phyloP scores from a whole-genome alignment of 441 rosid genomes.

The Bruguiera hainesii region DNA sequence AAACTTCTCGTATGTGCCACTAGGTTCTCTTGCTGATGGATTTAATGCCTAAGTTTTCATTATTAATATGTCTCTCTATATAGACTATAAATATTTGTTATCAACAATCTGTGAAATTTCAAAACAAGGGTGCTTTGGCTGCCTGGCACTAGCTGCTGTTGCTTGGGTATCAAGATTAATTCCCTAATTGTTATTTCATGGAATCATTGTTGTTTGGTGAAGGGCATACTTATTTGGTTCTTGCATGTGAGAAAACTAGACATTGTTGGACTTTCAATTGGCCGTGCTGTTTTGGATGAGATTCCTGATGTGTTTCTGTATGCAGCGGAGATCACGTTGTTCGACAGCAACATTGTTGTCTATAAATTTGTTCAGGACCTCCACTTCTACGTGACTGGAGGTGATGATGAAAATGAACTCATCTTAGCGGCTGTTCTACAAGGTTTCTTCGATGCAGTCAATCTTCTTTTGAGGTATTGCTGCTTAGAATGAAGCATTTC shows the following conservation, averaged over 20 bases:
- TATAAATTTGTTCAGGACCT: slow-evolving; percentile 64
- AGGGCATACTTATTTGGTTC: background rate
- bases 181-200: background rate
- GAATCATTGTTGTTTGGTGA: background rate
- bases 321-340: slow-evolving; percentile 65
- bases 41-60: background rate
- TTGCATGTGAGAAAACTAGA: background rate
- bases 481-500: background rate
- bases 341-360: slow-evolving; percentile 49
- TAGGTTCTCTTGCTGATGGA: background rate
- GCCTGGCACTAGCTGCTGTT: background rate
- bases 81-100: background rate
- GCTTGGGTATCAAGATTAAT: background rate
- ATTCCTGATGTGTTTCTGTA: slow-evolving; percentile 2
- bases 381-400: slow-evolving; percentile 70
- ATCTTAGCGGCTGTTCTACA: slow-evolving; percentile 81
- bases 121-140: background rate
- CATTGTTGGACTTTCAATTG: background rate
- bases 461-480: slow-evolving; percentile 73
- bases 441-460: slow-evolving; percentile 78
- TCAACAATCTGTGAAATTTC: background rate
- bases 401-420: slow-evolving; percentile 79
- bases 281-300: slow-evolving; percentile 1
- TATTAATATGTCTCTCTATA: background rate
- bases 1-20: background rate